Evolutionary conservation across 2,329 filamentous ascomycete genomes (phyloP), one percentile per base, ranked within the genome.

Genomic region (Colletotrichum tropicicola): DNA sequence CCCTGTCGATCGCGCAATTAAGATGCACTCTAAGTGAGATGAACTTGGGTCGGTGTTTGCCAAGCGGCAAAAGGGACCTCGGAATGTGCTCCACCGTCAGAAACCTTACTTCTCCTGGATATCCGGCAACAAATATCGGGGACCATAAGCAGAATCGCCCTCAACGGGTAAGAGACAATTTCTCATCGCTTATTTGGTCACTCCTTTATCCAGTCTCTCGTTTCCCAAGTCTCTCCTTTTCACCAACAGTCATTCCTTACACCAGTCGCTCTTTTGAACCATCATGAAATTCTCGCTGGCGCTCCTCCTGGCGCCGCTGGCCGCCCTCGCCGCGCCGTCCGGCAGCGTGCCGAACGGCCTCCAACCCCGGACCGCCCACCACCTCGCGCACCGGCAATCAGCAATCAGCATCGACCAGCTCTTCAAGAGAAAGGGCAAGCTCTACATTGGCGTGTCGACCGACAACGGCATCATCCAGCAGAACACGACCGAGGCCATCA

Each of bases 381-480:
- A 71, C 13, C 10, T 10, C 32, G 27, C 28, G 1, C 41, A 17
- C 10, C 28, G 3, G 21, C 7, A 19, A 73, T 75, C 59, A 79
- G 83, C 77, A 4, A 74, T 78, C 60, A 85, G 85, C 75, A 79
- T 90, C 65, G 82, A 89, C 71, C 72, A 74, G 58, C 78, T 84
- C 19, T 86, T 90, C 78, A 85, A 86, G 72, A 82, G 83, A 56
- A 83, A 85, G 71, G 89, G 89, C 65, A 92, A 91, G 79, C 81
- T 85, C 68, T 92, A 91, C 78, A 86, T 86, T 59, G 90, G 90
- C 68, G 83, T 83, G 15, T 82, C 80, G 56, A 80, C 85, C 2
- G 89, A 91, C 72, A 79, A 85, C 70, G 79, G 78, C 64, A 81
- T 79, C 12, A 82, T 91, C 4, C 78, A 73, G 39, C 72, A 78